These are phyloP conservation scores for Mollisiaceae sp. DNA, from an alignment of 2,329 filamentous ascomycete genomes.

Conservation along the genomic window DNA sequence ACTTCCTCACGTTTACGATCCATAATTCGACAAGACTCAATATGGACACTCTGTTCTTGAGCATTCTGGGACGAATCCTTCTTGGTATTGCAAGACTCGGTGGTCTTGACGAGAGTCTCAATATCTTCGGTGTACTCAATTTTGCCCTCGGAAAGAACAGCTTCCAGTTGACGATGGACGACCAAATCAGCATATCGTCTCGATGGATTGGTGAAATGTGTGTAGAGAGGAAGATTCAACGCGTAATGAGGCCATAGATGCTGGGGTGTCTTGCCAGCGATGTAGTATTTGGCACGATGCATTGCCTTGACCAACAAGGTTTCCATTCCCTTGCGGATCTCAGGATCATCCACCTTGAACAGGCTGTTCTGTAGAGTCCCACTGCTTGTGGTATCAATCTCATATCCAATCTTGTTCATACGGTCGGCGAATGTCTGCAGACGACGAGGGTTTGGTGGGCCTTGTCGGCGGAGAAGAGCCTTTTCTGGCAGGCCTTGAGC, in stretches of 20 bases:
- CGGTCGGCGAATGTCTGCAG: constrained; percentile 90
- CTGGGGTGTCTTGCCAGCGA: constrained; percentile 78
- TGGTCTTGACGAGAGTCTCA: constrained; percentile 87
- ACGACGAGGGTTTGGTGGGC: constrained; percentile 83
- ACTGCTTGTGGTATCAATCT: constrained; percentile 88
- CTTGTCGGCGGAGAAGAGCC: constrained; percentile 87
- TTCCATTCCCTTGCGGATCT: constrained; percentile 97
- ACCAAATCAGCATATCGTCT: constrained; percentile 94
- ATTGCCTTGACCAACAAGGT: constrained; percentile 93
- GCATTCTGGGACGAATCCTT: constrained; percentile 98
- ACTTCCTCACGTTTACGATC: constrained; percentile 86
- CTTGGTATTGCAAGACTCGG: constrained; percentile 97
- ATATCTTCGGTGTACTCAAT: constrained; percentile 88
- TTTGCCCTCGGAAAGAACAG: constrained; percentile 79
- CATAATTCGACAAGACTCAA: constrained; percentile 95
- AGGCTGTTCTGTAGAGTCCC: constrained; percentile 92
- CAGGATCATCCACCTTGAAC: constrained; percentile 87
- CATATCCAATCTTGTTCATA: constrained; percentile 89
- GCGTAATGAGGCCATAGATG: constrained; percentile 87
- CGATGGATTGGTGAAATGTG: constrained; percentile 95
- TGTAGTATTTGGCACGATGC: constrained; percentile 94
- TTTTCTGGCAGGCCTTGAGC: constrained; percentile 83
- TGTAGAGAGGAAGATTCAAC: constrained; percentile 91
- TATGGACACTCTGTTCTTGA: constrained; percentile 98
- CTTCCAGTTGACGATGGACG: constrained; percentile 92